A percentile compares a stretch with the other conserved stretches of the same genome.
Conservation (phyloP, 1,284 basidiomycete species). For the Ustilago cynodontis region DNA sequence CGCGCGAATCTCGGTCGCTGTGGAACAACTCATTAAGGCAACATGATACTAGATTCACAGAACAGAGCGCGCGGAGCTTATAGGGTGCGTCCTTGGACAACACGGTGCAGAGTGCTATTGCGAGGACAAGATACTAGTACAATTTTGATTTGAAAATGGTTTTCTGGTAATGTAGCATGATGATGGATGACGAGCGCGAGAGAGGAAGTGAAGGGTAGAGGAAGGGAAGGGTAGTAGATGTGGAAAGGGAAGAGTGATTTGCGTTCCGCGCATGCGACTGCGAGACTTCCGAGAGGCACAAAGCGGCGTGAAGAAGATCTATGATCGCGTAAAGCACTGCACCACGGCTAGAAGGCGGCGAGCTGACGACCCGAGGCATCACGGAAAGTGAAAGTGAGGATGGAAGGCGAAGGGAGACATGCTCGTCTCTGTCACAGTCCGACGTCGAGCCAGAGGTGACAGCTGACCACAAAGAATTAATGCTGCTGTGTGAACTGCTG, state of each 20-base stretch:
- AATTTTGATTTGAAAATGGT: conserved; percentile 19
- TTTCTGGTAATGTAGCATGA: conserved; percentile 39
- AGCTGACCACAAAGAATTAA: conserved; percentile 3
- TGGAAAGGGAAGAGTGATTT: background rate
- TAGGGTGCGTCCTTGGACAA: conserved; percentile 7
- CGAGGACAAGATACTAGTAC: conserved; percentile 40
- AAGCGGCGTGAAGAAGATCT: background rate
- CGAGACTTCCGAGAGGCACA: conserved; percentile 14
- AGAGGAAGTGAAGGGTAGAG: background rate
- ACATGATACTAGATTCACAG: background rate
- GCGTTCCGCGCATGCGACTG: conserved; percentile 14
- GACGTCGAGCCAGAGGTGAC: conserved; percentile 27
- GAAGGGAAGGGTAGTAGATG: background rate
- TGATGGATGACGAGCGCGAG: conserved; percentile 19
- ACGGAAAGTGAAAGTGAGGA: background rate
- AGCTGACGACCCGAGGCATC: background rate
- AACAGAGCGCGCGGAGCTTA: background rate
- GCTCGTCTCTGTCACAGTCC: background rate
- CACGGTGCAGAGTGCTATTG: conserved; percentile 29
- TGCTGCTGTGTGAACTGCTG: conserved; percentile 52
- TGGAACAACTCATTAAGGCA: background rate
- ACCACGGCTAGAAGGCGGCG: too few species aligned
- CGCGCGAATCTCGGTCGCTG: too few species aligned
- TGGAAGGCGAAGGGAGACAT: background rate
- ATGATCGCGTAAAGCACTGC: background rate